Evolutionary conservation across 441 rosid species (phyloP).

Genomic region (Corymbia calophylla): DNA sequence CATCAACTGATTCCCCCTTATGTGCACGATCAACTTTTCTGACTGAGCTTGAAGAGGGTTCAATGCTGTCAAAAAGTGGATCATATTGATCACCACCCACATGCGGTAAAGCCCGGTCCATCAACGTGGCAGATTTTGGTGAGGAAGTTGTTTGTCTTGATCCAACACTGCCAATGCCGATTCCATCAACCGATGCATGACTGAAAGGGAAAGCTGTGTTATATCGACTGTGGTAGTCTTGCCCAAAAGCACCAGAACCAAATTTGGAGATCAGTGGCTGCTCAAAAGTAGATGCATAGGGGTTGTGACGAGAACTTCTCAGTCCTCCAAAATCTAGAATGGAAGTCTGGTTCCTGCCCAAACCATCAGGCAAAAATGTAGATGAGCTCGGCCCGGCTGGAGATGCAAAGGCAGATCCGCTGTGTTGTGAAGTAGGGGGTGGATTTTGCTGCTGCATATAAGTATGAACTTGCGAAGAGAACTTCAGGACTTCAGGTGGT

Average conservation of each 20-base stretch:
- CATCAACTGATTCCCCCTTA: conserved; percentile 32
- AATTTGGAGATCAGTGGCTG: conserved; percentile 35
- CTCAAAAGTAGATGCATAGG: conserved; percentile 41
- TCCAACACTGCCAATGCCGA: conserved; percentile 19
- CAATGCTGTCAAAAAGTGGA: conserved; percentile 81
- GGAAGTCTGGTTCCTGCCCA: conserved; percentile 18
- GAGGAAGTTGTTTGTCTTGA: conserved; percentile 32
- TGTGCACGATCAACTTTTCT: conserved; percentile 27
- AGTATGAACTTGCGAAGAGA: conserved; percentile 30
- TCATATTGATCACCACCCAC: conserved; percentile 62
- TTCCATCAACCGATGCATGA: conserved; percentile 24
- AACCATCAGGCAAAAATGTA: conserved; percentile 17
- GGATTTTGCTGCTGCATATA: conserved; percentile 24
- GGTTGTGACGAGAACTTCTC: conserved; percentile 26
- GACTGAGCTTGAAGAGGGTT: conserved; percentile 39
- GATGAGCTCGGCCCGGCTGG: conserved; percentile 6
- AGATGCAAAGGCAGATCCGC: conserved; percentile 12
- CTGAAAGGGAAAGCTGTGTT: conserved; percentile 13
- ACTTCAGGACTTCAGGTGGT: conserved; percentile 15
- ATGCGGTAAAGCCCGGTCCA: conserved; percentile 20
- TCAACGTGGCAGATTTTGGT: conserved; percentile 30
- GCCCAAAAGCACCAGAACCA: conserved; percentile 24
- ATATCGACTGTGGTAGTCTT: conserved; percentile 14
- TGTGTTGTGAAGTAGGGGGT: conserved; percentile 13
- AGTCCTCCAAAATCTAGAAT: conserved; percentile 22